Percentiles rank a stretch among this genome's conserved stretches.
Evolutionary conservation across 2,329 filamentous ascomycete species (phyloP).

Genomic region (Daldinia sp.): DNA sequence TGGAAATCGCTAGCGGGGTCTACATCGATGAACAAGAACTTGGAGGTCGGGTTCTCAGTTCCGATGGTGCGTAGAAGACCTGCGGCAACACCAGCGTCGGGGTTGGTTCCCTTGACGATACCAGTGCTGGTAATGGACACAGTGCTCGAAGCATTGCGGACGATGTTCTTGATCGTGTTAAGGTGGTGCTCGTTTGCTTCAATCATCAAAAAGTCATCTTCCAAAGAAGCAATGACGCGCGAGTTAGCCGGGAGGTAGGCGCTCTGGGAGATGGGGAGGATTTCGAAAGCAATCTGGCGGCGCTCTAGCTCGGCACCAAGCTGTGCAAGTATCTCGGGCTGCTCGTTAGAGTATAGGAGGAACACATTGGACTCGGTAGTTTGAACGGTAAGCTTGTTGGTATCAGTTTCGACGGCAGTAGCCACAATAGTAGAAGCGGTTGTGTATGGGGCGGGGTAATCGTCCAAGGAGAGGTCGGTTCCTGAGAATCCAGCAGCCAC

Average conservation of each 20-base stretch:
- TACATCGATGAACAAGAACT: constrained; percentile 39
- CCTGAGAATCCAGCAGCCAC: constrained; percentile 38
- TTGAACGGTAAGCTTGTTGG: background rate
- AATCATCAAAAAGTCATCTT: constrained; percentile 1
- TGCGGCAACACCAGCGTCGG: constrained; percentile 35
- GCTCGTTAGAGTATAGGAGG: background rate
- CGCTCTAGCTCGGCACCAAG: background rate
- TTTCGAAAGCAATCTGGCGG: background rate
- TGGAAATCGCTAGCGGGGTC: constrained; percentile 22
- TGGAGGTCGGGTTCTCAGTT: constrained; percentile 39
- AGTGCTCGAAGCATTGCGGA: constrained; percentile 28
- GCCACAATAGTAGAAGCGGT: constrained; percentile 15
- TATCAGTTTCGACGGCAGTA: constrained; percentile 11
- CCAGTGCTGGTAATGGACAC: constrained; percentile 35
- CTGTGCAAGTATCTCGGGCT: background rate
- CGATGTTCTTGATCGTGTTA: background rate
- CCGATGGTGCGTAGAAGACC: constrained; percentile 41
- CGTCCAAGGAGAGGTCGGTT: constrained; percentile 35
- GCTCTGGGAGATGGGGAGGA: background rate
- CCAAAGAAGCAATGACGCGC: background rate
- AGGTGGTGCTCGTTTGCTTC: constrained; percentile 13
- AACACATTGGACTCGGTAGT: background rate
- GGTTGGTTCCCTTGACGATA: constrained; percentile 35
- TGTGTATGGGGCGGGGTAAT: constrained; percentile 22
- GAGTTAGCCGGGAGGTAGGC: background rate